Evolutionary conservation across 2,329 filamentous ascomycete species (phyloP), one percentile per base, ranked within the genome.

Genomic region (Phaeosphaeriaceae sp.): DNA sequence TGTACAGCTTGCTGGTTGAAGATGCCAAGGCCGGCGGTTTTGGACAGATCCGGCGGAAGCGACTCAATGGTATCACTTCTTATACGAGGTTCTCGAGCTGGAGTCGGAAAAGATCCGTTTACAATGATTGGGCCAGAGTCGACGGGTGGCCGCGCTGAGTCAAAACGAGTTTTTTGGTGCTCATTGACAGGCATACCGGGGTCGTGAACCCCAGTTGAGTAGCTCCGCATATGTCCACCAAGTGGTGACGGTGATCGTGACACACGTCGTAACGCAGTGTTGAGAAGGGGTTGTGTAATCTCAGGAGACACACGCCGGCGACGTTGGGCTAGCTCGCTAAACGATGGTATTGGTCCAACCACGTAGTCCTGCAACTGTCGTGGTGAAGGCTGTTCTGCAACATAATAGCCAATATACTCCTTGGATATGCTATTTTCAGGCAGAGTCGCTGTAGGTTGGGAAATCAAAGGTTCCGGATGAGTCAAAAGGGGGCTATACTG

Each of bases 331-430:
- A 77, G 63, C 17, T 79, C 75, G 36, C 64, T 74, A 61, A 67
- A 74, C 0, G 70, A 67, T 5, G 72, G 72, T 40, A 74, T 74
- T 29, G 59, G 63, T 16, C 60, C 56, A 13, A 73, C 70, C 23
- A 57, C 59, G 37, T 74, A 74, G 6, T 72, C 70, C 38, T 71
- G 70, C 29, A 77, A 66, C 21, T 74, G 69, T 6, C 71, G 73
- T 23, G 66, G 58, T 38, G 68, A 67, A 39, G 72, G 71, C 37
- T 78, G 76, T 20, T 79, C 76, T 9, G 72, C 74, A 36, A 80
- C 68, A 48, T 76, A 78, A 58, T 81, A 81, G 3, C 78, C 78
- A 11, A 79, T 69, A 55, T 80, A 81, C 50, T 81, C 78, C 57
- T 80, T 80, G 1, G 78, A 76, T 40, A 75, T 72, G 9, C 71